Base-by-base conservation (phyloP, 805 yeast species). In the Torulaspora quercuum region DNA sequence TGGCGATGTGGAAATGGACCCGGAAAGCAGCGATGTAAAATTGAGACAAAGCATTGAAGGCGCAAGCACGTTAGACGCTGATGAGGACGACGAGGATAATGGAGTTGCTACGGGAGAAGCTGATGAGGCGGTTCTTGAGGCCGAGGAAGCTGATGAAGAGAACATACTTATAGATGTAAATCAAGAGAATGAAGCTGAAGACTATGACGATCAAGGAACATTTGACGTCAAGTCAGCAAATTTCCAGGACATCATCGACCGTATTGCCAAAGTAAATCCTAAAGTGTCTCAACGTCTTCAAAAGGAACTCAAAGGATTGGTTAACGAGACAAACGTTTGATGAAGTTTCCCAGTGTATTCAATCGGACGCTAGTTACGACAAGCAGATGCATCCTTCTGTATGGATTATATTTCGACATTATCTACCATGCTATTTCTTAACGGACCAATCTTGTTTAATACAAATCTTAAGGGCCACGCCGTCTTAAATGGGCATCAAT, bases 21-120 rank as follows among this genome's bases (percentile, higher is more conserved):
- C 29, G 2, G 56, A 41, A 7, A 33, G 35, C 7, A 39, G 41
- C 12, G 47, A 39, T 7, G 46, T 42, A 6, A 37, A 37, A 23
- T 20, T 16, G 13, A 24, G 23, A 37, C 14, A 39, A 21, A 17
- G 15, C 10, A n/a, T 11, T 21, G 11, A 16, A 13, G 35, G 33
- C n/a, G 32, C 26, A 8, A 31, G 27, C 19, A 24, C 35, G 9
- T 39, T 31, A 17, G 42, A 35, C 8, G 44, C 39, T 2, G 45
- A 34, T 9, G 50, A 48, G 2, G 48, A 47, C 4, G 50, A 45
- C 3, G n/a, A n/a, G n/a, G 58, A 47, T 3, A 57, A 54, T 17
- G 63, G 61, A 14, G 60, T 55, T 7, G 52, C 50, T 5, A 50
- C 60, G 9, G 64, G 60, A 5, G 63, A 57, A 17, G 51, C 53